Base-by-base conservation (phyloP, 805 yeast species). In the Maudiozyma barnettii region DNA sequence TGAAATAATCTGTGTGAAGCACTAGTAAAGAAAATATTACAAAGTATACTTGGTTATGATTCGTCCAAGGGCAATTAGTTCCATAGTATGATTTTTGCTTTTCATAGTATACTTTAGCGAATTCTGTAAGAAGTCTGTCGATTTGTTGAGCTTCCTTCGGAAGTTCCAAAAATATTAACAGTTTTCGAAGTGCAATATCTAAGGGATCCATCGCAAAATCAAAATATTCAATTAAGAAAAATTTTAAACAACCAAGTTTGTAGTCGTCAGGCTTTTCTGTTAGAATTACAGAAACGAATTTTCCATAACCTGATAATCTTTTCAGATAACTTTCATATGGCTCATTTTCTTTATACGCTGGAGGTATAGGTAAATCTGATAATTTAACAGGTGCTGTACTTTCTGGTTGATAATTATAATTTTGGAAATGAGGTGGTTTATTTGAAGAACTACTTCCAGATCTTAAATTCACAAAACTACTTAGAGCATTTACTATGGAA, bases 101-200 rank as follows among this genome's bases (percentile, higher is more conserved):
- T 26, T 64, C 58, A 49, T 70, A 71, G 60, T 78, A 84, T 21
- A 74, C 70, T 26, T 57, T 58, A 9, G 84, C 74, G 61, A 84
- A 81, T 30, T 73, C 73, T 45, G 75, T 76, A 38, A 84, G 64
- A 3, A 82, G 72, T 42, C 89, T 68, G 55, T 84, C 91, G 44
- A 84, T 84, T 57, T 84, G 90, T 58, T 84, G 91, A 0, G 87
- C 69, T 56, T 84, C 93, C 51, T 71, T 74, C 0, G 93, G 93
- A 22, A 84, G 64, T 46, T 78, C 77, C 48, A 78, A 72, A 43
- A 72, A 65, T 68, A 79, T 70, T 39, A 84, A 61, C 44, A 84
- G 72, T 53, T 74, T 76, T 39, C 90, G 65, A 45, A 84, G 61
- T 0, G 90, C 72, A 49, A 84, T 67, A 55, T 84, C 93, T 16